Percentiles rank a stretch among this genome's conserved stretches.
Evolutionary conservation across 441 rosid genomes (phyloP).

Genomic region (Geranium incanum): DNA sequence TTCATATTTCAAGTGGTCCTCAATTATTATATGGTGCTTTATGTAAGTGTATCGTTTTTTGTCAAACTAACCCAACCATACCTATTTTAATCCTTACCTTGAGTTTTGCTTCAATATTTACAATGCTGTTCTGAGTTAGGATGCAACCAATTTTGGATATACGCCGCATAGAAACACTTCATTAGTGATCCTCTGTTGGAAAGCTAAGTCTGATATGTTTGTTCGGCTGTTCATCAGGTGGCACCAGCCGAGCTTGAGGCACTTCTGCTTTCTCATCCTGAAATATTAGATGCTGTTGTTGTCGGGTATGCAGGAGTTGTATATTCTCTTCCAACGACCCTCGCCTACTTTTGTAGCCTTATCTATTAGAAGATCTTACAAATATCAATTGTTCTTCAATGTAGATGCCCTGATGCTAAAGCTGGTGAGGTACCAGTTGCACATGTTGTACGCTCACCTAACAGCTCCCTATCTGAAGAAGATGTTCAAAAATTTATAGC

Average conservation of each 20-base stretch:
- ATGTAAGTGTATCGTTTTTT: not conserved
- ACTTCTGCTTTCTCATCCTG: constrained; percentile 78
- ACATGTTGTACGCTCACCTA: constrained; percentile 65
- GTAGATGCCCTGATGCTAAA: constrained; percentile 79
- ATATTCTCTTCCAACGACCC: not conserved
- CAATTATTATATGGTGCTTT: not conserved
- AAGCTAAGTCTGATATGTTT: not conserved
- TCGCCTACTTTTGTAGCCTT: not conserved
- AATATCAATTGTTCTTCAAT: not conserved
- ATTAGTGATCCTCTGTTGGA: not conserved
- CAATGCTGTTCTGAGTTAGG: not conserved
- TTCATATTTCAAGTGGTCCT: not conserved
- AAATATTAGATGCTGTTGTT: constrained; percentile 69
- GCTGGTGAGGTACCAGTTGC: constrained; percentile 89
- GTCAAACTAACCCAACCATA: not conserved
- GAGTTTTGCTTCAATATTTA: not conserved
- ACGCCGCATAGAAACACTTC: not conserved
- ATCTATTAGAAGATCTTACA: not conserved
- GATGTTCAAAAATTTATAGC: constrained; percentile 59
- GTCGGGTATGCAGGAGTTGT: constrained; percentile 62
- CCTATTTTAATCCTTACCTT: not conserved
- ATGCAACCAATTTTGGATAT: not conserved
- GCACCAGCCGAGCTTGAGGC: constrained; percentile 98
- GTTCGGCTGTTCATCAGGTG: constrained; percentile 34
- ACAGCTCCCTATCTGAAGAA: constrained; percentile 58